Conservation (phyloP, 1,139 yeast genomes). For the Pichia sp. region DNA sequence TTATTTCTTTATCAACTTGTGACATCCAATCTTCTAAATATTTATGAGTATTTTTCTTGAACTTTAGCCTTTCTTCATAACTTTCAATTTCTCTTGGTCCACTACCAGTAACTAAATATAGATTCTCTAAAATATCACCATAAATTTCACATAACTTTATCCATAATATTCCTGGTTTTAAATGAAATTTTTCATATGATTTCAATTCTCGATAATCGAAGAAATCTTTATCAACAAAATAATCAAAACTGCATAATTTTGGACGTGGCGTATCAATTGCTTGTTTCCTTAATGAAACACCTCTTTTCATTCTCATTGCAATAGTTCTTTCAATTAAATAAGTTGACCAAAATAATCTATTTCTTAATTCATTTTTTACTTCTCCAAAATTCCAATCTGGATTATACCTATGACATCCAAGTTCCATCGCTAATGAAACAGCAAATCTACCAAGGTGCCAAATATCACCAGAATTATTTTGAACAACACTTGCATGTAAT, state of each 20-base stretch:
- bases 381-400: conserved; percentile 23
- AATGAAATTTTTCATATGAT: conserved; percentile 16
- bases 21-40: conserved; percentile 16
- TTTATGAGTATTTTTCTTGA: conserved; percentile 12
- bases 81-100: conserved; percentile 13
- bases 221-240: conserved; percentile 10
- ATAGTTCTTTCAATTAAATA: conserved; percentile 20
- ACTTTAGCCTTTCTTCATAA: conserved; percentile 12
- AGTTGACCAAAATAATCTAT: conserved; percentile 22
- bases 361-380: conserved; percentile 18
- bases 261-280: conserved; percentile 24
- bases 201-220: conserved; percentile 1
- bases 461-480: conserved; percentile 22
- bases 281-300: conserved; percentile 20
- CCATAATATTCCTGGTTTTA: conserved; percentile 18
- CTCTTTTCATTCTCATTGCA: conserved; percentile 21
- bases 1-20: conserved; percentile 17
- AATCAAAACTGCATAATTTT: conserved; percentile 16
- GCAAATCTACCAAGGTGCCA: conserved; percentile 22
- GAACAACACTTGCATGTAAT: conserved; percentile 16
- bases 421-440: conserved; percentile 24
- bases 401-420: conserved; percentile 22
- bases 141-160: conserved; percentile 18
- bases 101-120: conserved; percentile 15
- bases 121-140: conserved; percentile 21